Conservation (phyloP, 2,329 filamentous ascomycete genomes). For the Davidsoniella virescens region DNA sequence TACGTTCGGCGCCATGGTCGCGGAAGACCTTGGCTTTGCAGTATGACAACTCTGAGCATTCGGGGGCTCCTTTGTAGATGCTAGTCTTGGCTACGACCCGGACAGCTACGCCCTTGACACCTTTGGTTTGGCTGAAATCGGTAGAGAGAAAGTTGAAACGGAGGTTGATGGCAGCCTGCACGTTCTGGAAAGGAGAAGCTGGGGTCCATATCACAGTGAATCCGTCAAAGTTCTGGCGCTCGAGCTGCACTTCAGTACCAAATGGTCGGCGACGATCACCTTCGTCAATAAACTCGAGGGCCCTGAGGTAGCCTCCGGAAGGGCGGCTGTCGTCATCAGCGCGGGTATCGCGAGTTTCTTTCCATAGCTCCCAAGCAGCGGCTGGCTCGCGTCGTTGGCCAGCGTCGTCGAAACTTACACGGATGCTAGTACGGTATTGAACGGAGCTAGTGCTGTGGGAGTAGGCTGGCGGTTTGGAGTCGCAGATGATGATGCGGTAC, state of each 20-base stretch:
- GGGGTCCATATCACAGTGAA: constrained; percentile 86
- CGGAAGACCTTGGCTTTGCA: constrained; percentile 96
- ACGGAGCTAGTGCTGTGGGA: constrained; percentile 42
- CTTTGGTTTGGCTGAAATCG: constrained; percentile 97
- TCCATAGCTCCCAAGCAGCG: constrained; percentile 79
- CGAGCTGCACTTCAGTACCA: constrained; percentile 48
- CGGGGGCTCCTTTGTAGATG: constrained; percentile 31
- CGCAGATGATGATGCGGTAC: constrained; percentile 71
- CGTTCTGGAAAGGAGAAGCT: constrained; percentile 39
- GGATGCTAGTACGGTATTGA: constrained; percentile 76
- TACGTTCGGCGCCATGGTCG: constrained; percentile 88
- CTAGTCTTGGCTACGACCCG: constrained; percentile 84
- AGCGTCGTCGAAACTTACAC: constrained; percentile 95
- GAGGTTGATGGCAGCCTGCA: constrained; percentile 75
- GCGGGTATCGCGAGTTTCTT: constrained; percentile 77
- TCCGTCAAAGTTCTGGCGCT: constrained; percentile 74
- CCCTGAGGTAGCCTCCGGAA: constrained; percentile 77
- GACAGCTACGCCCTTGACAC: constrained; percentile 93
- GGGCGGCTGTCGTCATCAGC: constrained; percentile 71
- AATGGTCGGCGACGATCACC: constrained; percentile 41
- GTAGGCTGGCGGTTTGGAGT: constrained; percentile 41
- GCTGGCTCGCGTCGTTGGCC: constrained; percentile 73
- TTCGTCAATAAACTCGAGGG: constrained; percentile 81
- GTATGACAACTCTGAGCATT: constrained; percentile 58
- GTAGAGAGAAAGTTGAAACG: constrained; percentile 98